phyloP scores from a whole-genome alignment of 148 eudicot genomes.

The Agrostemma githago region DNA sequence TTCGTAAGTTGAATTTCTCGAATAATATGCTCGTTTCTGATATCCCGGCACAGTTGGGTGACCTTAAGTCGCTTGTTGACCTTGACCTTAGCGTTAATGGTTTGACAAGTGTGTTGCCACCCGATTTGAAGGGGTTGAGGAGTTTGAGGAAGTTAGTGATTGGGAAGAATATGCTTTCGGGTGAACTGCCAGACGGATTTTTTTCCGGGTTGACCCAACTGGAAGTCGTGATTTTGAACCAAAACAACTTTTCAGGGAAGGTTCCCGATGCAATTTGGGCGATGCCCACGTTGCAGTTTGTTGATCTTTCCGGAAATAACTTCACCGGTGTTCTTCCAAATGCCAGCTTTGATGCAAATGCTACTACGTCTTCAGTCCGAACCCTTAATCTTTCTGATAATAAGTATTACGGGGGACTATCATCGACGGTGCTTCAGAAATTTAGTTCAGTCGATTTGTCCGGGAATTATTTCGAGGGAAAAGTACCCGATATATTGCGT shows the following conservation, averaged over 20 bases:
- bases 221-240: slow-evolving; percentile 44
- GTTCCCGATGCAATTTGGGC: slow-evolving; percentile 65
- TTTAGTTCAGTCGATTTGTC: slow-evolving; percentile 56
- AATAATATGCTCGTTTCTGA: slow-evolving; percentile 49
- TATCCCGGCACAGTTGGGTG: slow-evolving; percentile 76
- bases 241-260: slow-evolving; percentile 59
- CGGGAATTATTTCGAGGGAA: slow-evolving; percentile 69
- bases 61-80: slow-evolving; percentile 59
- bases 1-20: slow-evolving; percentile 62
- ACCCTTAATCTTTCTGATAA: slow-evolving; percentile 62
- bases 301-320: slow-evolving; percentile 69
- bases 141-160: slow-evolving; percentile 50
- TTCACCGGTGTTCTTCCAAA: slow-evolving; percentile 63
- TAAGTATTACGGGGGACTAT: slow-evolving; percentile 56
- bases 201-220: slow-evolving; percentile 49
- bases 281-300: slow-evolving; percentile 43
- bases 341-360: slow-evolving; percentile 32
- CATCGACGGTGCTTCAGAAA: slow-evolving; percentile 38
- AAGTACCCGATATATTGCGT: slow-evolving; percentile 37
- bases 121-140: slow-evolving; percentile 58
- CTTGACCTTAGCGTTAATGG: slow-evolving; percentile 79
- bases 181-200: slow-evolving; percentile 52
- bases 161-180: slow-evolving; percentile 56
- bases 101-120: slow-evolving; percentile 44
- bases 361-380: slow-evolving; percentile 41